These are phyloP conservation scores for Solanum virginianum DNA, from an alignment of 257 asterid species.

Conservation along the genomic window DNA sequence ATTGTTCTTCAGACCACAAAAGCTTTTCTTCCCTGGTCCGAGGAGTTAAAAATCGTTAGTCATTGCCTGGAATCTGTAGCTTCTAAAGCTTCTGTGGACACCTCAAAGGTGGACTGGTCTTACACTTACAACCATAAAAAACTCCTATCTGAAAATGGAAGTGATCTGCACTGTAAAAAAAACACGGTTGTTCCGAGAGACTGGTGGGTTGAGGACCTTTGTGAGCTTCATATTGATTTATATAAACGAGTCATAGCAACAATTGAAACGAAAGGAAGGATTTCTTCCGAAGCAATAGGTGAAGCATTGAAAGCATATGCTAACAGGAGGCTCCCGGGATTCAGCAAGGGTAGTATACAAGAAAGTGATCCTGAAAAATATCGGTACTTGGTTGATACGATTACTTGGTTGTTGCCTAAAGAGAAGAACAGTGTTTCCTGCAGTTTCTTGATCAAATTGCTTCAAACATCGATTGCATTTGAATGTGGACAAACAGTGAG, in stretches of 20 bases:
- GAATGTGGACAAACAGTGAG: constrained; percentile 48
- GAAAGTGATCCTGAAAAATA: constrained; percentile 37
- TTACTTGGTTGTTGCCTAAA: constrained; percentile 36
- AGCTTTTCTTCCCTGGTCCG: constrained; percentile 54
- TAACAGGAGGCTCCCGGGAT: constrained; percentile 41
- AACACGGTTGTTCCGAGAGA: constrained; percentile 57
- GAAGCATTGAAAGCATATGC: constrained; percentile 62
- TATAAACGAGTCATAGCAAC: constrained; percentile 50
- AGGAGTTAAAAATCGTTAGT: constrained; percentile 50
- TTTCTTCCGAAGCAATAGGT: constrained; percentile 47
- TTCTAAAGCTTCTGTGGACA: constrained; percentile 46
- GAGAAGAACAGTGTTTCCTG: constrained; percentile 42
- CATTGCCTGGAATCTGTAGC: constrained; percentile 57
- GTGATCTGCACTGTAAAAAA: constrained; percentile 24
- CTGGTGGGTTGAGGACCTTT: constrained; percentile 94
- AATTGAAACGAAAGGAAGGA: constrained; percentile 41
- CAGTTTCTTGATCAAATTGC: constrained; percentile 46
- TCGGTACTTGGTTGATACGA: constrained; percentile 47
- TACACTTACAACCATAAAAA: constrained; percentile 56
- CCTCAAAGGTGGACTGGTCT: constrained; percentile 62
- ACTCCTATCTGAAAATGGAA: constrained; percentile 34
- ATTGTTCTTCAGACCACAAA: constrained; percentile 72
- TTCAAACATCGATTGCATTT: constrained; percentile 40
- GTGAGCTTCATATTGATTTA: constrained; percentile 63
- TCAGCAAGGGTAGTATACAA: constrained; percentile 31